Evolutionary conservation across 2,329 filamentous ascomycete genomes (phyloP), one percentile per base, ranked within the genome.

Genomic region (Trichoderma lentiforme): DNA sequence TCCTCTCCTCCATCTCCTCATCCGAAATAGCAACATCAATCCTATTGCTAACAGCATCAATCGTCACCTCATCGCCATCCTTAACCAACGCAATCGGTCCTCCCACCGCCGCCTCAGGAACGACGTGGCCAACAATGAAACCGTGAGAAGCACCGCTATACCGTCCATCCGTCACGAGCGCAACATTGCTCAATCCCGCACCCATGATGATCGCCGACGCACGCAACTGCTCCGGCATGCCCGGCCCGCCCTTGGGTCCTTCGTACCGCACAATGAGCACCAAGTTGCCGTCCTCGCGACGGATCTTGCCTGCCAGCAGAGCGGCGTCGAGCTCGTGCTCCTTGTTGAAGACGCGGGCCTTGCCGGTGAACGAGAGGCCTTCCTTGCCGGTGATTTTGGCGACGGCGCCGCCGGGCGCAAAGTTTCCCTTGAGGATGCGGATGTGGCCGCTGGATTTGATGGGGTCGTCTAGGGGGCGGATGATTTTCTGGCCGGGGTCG

Each of bases 371-470:
- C 14, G 83, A 85, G 7, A 94, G 87, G 3, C 95, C 95, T 81
- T 98, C 95, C 81, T 98, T 98, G 43, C 95, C 95, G 0, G 95
- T 98, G 81, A 98, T 98, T 82, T 98, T 98, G 73, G 94, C 95
- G 1, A 98, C 95, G 1, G 95, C 93, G 39, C 95, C 95, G 12
- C 90, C 92, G 1, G 95, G 95, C 3, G 95, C 93, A 36, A 98
- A 87, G 80, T 97, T 97, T 24, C 95, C 95, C 73, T 89, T 88
- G 4, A 98, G 87, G 73, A 98, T 93, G 81, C 95, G 94, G 73
- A 98, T 88, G 81, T 98, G 95, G 57, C 95, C 95, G 0, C 91
- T 93, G 1, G 86, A 75, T 81, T 98, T 98, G 85, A 97, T 95
- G 66, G 87, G 87, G 77, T 89, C 75, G 14, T 87, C 85, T 9